Evolutionary conservation across 2,329 filamentous ascomycete species (phyloP).

Genomic region (Aspergillus japonicus): DNA sequence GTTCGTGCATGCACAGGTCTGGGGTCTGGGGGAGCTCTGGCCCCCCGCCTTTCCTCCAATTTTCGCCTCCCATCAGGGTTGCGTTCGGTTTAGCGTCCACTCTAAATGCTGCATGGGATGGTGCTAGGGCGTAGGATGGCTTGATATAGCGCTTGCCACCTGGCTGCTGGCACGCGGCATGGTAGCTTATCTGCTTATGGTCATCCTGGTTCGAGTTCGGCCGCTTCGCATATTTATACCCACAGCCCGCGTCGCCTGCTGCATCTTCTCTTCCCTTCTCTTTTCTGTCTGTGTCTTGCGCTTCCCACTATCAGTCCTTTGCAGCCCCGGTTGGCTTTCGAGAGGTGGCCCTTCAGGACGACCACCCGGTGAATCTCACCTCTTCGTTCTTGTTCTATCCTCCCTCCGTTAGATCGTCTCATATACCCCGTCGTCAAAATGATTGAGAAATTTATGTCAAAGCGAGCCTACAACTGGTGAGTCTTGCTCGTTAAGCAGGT

Average conservation of each 20-base stretch:
- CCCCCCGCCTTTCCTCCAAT: constrained; percentile 9
- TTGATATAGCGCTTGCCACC: constrained; percentile 17
- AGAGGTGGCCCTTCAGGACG: background rate
- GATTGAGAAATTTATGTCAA: constrained; percentile 21
- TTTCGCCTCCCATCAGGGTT: constrained; percentile 1
- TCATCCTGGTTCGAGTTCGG: background rate
- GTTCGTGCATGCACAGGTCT: constrained; percentile 16
- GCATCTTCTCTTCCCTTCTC: background rate
- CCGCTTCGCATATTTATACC: constrained; percentile 5
- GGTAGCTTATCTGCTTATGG: constrained; percentile 5
- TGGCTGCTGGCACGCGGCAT: constrained; percentile 13
- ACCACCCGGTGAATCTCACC: background rate
- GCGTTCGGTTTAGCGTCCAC: constrained; percentile 12
- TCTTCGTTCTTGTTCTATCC: background rate
- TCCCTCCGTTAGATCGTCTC: background rate
- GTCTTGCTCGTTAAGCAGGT: background rate
- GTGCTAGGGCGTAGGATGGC: constrained; percentile 7
- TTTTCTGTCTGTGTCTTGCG: background rate
- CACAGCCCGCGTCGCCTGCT: background rate
- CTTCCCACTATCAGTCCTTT: background rate
- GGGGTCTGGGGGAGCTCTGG: constrained; percentile 18
- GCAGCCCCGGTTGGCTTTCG: background rate
- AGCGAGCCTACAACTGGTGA: constrained; percentile 35
- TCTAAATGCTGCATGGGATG: background rate
- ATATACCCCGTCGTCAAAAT: constrained; percentile 20